These are phyloP conservation scores for Echinosphaeria canescens DNA, from an alignment of 2,329 filamentous ascomycete genomes.

Conservation along the genomic window DNA sequence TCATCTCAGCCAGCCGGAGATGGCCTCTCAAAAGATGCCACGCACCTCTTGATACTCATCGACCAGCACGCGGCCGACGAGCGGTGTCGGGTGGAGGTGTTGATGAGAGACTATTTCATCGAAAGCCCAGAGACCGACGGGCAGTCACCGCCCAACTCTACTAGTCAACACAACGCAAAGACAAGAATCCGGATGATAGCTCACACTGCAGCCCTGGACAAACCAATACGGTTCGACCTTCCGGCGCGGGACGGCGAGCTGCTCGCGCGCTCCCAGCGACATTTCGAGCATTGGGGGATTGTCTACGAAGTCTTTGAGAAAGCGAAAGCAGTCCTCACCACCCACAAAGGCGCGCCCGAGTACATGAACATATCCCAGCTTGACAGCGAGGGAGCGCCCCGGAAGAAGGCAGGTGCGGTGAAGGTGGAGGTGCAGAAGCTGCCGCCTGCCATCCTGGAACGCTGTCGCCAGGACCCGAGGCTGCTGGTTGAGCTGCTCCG, in stretches of 20 bases:
- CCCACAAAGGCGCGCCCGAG: not conserved
- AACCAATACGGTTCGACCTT: conserved; percentile 42
- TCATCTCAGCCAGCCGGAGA: not conserved
- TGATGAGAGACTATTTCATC: conserved; percentile 35
- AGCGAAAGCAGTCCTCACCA: no score
- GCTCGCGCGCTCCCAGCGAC: conserved; percentile 25
- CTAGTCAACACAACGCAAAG: no score
- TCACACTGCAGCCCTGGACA: conserved; percentile 17
- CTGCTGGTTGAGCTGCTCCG: conserved; percentile 56
- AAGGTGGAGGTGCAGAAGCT: conserved; percentile 17
- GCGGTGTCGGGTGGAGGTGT: conserved; percentile 52
- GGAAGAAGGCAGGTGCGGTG: not conserved
- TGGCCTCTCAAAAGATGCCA: no score
- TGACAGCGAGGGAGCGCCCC: no score
- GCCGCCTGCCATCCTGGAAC: conserved; percentile 51
- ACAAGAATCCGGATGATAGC: no score
- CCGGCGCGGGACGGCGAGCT: conserved; percentile 34
- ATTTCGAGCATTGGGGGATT: conserved; percentile 60
- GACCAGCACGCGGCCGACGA: conserved; percentile 96
- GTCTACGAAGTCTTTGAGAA: conserved; percentile 21
- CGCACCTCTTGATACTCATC: conserved; percentile 42
- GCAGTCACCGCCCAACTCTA: not conserved
- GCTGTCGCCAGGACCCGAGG: conserved; percentile 51
- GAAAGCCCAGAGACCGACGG: not conserved
- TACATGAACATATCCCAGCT: no score